These are phyloP conservation scores for Lyophyllum shimeji DNA, from an alignment of 768 basidiomycete genomes.

Conservation along the genomic window DNA sequence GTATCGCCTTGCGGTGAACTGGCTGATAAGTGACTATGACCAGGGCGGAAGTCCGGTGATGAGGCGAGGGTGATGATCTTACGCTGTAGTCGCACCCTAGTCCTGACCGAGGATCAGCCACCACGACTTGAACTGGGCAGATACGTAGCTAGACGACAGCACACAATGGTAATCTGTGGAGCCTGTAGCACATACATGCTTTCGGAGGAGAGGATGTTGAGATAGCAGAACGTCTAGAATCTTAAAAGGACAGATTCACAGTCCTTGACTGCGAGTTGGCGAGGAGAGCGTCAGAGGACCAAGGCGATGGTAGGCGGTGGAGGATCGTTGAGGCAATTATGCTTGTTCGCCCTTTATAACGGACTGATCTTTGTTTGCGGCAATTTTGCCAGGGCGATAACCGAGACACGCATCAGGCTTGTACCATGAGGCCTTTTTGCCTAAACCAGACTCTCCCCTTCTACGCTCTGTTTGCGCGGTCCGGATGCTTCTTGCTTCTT, in stretches of 20 bases:
- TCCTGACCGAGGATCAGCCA: too few relatives aligned
- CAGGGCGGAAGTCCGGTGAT: not conserved
- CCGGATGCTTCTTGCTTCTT: too few relatives aligned
- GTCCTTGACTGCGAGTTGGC: not conserved
- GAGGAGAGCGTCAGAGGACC: not conserved
- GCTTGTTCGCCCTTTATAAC: conserved; percentile 7
- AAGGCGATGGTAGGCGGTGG: not conserved
- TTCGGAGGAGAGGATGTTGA: too few relatives aligned
- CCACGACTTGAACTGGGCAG: too few relatives aligned
- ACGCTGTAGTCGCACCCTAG: too few relatives aligned
- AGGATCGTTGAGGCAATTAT: conserved; percentile 6
- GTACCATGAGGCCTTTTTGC: conserved; percentile 7
- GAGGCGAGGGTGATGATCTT: too few relatives aligned
- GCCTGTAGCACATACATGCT: too few relatives aligned
- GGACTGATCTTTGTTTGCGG: conserved; percentile 3
- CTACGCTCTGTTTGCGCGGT: not conserved
- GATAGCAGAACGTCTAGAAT: too few relatives aligned
- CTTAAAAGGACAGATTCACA: too few relatives aligned
- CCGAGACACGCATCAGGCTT: conserved; percentile 1
- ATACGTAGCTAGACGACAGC: too few relatives aligned
- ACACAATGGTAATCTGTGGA: too few relatives aligned
- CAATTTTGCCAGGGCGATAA: conserved; percentile 7
- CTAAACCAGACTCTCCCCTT: not conserved
- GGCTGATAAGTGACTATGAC: not conserved
- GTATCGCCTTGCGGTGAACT: not conserved